Percentiles rank a stretch among this genome's conserved stretches.
These are phyloP conservation scores for Alternaria conjuncta DNA, from an alignment of 2,329 filamentous ascomycete genomes.

Conservation along the genomic window DNA sequence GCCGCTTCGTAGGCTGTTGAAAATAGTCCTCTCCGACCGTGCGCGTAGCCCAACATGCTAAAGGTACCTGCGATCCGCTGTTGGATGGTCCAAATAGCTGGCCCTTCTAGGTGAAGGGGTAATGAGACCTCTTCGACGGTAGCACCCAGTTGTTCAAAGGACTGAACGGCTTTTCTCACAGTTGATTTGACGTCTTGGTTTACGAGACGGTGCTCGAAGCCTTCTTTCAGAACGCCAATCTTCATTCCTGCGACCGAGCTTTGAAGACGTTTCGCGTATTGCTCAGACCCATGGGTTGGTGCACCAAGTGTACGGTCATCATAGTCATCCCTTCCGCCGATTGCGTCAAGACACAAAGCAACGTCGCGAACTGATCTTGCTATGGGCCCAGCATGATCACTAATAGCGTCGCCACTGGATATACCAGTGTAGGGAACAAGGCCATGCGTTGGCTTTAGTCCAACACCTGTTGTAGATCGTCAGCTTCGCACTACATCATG, in stretches of 20 bases:
- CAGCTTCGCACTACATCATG: not conserved
- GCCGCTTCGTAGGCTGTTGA: conserved; percentile 49
- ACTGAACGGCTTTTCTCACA: conserved; percentile 50
- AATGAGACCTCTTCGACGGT: conserved; percentile 46
- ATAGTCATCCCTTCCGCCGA: conserved; percentile 38
- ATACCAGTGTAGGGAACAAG: conserved; percentile 60
- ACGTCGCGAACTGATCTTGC: conserved; percentile 32
- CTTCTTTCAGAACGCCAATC: conserved; percentile 36
- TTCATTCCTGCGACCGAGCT: conserved; percentile 27
- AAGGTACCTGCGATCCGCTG: conserved; percentile 53
- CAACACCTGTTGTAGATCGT: conserved; percentile 20
- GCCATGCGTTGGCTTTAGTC: conserved; percentile 56
- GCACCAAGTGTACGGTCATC: conserved; percentile 42
- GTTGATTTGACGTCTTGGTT: conserved; percentile 48
- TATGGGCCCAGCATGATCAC: conserved; percentile 53
- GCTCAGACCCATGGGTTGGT: conserved; percentile 28
- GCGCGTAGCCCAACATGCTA: conserved; percentile 46
- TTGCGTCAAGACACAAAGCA: conserved; percentile 37
- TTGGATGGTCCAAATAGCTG: conserved; percentile 46
- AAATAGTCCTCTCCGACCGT: conserved; percentile 29
- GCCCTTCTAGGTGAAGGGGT: conserved; percentile 48
- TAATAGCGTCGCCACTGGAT: conserved; percentile 43
- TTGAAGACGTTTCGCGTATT: conserved; percentile 21
- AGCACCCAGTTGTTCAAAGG: conserved; percentile 56
- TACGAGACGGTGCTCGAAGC: conserved; percentile 39